Conservation (phyloP, 1,284 basidiomycete species). For the Trametes versicolor region DNA sequence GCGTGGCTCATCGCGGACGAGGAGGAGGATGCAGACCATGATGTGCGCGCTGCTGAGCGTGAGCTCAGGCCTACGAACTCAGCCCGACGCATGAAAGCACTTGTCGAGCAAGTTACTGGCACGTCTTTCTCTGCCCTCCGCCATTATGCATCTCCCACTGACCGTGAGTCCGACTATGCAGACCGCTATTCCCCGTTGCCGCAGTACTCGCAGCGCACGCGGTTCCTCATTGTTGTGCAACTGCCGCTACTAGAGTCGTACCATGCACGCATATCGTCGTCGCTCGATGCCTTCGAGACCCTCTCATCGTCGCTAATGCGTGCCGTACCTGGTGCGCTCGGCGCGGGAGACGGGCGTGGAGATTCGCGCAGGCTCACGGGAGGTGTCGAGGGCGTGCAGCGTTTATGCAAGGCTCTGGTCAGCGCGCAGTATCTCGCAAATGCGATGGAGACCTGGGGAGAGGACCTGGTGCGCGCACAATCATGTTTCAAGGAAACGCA, state of each 20-base stretch:
- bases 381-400: conserved; percentile 82
- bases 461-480: conserved; percentile 74
- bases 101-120: conserved; percentile 92
- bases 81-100: conserved; percentile 81
- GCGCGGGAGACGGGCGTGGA: conserved; percentile 55
- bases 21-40: conserved; percentile 58
- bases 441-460: conserved; percentile 83
- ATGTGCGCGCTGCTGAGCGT: conserved; percentile 44
- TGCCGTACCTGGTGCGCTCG: conserved; percentile 89
- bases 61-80: conserved; percentile 79
- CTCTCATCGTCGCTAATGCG: conserved; percentile 88
- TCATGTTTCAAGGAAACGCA: not conserved
- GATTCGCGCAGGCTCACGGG: conserved; percentile 74
- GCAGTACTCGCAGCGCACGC: conserved; percentile 76
- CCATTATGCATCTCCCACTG: not conserved
- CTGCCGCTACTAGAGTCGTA: conserved; percentile 87
- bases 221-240: conserved; percentile 88
- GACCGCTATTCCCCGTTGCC: conserved; percentile 94
- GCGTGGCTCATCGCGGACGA: conserved; percentile 92
- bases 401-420: conserved; percentile 84
- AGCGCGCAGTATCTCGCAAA: conserved; percentile 78
- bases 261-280: conserved; percentile 79
- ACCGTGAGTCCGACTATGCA: conserved; percentile 34
- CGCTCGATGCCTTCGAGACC: conserved; percentile 93
- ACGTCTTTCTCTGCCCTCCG: conserved; percentile 30